Conservation (phyloP, 306 rosid genomes). For the Neltuma alba region DNA sequence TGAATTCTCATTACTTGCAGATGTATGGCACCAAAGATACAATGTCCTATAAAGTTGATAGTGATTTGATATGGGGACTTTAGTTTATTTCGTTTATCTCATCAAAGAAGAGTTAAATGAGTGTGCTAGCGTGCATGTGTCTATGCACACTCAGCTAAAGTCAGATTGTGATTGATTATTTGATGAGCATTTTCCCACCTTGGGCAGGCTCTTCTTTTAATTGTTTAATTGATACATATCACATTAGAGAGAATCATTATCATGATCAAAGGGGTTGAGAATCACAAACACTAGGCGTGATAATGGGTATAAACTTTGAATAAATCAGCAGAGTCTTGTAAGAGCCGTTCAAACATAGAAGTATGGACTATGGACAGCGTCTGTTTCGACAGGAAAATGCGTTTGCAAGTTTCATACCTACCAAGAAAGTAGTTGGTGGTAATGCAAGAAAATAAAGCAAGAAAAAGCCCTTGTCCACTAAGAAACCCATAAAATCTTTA, state of each 20-base stretch:
- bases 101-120: background rate
- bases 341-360: slow-evolving; percentile 72
- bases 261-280: slow-evolving; percentile 42
- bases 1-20: slow-evolving; percentile 32
- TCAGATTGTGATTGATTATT: slow-evolving; percentile 42
- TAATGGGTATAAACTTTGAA: slow-evolving; percentile 61
- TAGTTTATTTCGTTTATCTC: slow-evolving; percentile 10
- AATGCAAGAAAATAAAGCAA: slow-evolving; percentile 64
- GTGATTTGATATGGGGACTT: slow-evolving; percentile 15
- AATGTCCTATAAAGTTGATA: slow-evolving; percentile 25
- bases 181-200: slow-evolving; percentile 45
- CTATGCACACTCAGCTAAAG: slow-evolving; percentile 13
- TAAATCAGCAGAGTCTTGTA: slow-evolving; percentile 64
- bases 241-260: slow-evolving; percentile 56
- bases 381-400: slow-evolving; percentile 41
- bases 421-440: slow-evolving; percentile 79
- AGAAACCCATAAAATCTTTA: slow-evolving; percentile 51
- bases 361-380: slow-evolving; percentile 59
- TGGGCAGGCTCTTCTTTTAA: slow-evolving; percentile 32
- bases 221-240: slow-evolving; percentile 16
- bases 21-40: slow-evolving; percentile 40
- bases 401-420: slow-evolving; percentile 60
- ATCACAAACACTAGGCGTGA: slow-evolving; percentile 47
- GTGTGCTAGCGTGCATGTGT: background rate
- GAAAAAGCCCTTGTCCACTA: slow-evolving; percentile 47